Conservation (phyloP, 768 basidiomycete genomes). For the Ramaria sp. region DNA sequence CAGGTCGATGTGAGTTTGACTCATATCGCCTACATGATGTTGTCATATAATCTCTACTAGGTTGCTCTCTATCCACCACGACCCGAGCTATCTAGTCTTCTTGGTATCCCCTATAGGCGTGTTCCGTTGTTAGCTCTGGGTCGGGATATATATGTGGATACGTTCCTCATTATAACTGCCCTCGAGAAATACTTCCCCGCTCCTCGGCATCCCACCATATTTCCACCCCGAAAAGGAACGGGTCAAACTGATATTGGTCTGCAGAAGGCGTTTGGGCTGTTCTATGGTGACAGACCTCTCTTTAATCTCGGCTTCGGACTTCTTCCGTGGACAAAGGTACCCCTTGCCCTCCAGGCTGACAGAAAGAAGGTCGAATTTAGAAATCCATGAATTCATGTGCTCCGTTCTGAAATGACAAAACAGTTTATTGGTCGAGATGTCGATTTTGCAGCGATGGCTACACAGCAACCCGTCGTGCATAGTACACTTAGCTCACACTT, state of each 20-base stretch:
- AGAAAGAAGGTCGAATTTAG: slow-evolving; percentile 28
- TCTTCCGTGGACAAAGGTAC: slow-evolving; percentile 39
- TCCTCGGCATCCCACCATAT: slow-evolving; percentile 27
- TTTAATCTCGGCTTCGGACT: slow-evolving; percentile 30
- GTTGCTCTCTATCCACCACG: slow-evolving; percentile 41
- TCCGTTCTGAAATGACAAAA: too few species aligned
- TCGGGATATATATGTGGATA: slow-evolving; percentile 52
- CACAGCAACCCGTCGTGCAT: slow-evolving; percentile 21
- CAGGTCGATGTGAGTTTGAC: slow-evolving; percentile 32
- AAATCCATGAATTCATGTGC: too few species aligned
- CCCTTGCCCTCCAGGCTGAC: slow-evolving; percentile 37
- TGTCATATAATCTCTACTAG: slow-evolving; percentile 19
- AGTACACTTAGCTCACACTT: slow-evolving; percentile 37
- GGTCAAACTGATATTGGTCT: slow-evolving; percentile 25
- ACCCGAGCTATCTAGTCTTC: slow-evolving; percentile 41
- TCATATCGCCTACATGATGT: neutral
- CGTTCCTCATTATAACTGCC: slow-evolving; percentile 38
- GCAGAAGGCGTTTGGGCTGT: slow-evolving; percentile 37
- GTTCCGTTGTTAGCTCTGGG: slow-evolving; percentile 53
- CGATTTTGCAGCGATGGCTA: slow-evolving; percentile 25
- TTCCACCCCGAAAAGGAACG: slow-evolving; percentile 28
- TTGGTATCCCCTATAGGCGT: slow-evolving; percentile 44
- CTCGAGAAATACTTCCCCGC: slow-evolving; percentile 48
- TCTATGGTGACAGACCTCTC: slow-evolving; percentile 33
- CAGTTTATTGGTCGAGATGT: neutral